Evolutionary conservation across 805 yeast species (phyloP).

Genomic region (Saccharomycopsis javanensis): DNA sequence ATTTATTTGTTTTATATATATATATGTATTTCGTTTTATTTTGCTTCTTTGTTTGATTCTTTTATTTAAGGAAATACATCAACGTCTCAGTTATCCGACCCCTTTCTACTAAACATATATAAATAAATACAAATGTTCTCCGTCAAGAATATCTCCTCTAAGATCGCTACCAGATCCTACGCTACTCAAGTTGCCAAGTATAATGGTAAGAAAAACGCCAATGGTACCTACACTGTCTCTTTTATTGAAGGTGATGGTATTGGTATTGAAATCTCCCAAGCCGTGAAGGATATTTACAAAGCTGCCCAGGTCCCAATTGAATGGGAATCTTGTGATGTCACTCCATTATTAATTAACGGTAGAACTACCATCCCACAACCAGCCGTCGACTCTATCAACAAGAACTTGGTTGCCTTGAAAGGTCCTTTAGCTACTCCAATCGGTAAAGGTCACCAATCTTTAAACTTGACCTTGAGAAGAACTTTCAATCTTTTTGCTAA

Average conservation of each 20-base stretch:
- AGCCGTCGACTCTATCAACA: slow-evolving; percentile 88
- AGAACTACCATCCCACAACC: slow-evolving; percentile 86
- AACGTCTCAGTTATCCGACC: no score
- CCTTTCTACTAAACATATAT: no score
- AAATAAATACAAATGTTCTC: no score
- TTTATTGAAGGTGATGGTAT: slow-evolving; percentile 98
- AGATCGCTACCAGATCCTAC: slow-evolving; percentile 22
- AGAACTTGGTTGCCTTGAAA: slow-evolving; percentile 88
- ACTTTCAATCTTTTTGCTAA: slow-evolving; percentile 94
- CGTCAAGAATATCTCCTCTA: neutral
- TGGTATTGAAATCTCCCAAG: slow-evolving; percentile 89
- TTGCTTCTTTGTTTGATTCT: neutral
- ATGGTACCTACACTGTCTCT: slow-evolving; percentile 88
- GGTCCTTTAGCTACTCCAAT: slow-evolving; percentile 99
- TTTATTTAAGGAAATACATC: no score
- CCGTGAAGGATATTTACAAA: slow-evolving; percentile 84
- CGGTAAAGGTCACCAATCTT: slow-evolving; percentile 96
- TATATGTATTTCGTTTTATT: neutral
- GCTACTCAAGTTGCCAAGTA: slow-evolving; percentile 50
- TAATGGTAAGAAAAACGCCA: slow-evolving; percentile 52
- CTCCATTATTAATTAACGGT: slow-evolving; percentile 86
- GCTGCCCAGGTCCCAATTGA: slow-evolving; percentile 95
- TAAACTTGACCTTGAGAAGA: slow-evolving; percentile 95
- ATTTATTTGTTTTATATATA: neutral
- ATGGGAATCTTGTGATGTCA: slow-evolving; percentile 96